Conservation (phyloP, 2,329 filamentous ascomycete genomes). For the Fusarium torreyae region DNA sequence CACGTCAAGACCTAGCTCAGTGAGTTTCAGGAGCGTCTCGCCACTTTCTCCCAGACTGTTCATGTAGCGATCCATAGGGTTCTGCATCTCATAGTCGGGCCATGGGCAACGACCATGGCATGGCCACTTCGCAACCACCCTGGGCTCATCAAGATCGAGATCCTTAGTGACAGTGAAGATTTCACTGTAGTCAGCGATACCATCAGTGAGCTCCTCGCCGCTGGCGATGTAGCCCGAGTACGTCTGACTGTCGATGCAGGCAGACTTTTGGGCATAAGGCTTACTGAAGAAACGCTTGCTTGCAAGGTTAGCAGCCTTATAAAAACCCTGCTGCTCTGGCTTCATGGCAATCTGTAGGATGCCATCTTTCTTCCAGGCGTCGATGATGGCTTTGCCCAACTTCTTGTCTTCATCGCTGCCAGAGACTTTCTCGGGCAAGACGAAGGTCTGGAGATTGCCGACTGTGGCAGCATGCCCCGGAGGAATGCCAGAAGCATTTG, state of each 20-base stretch:
- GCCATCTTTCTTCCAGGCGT: slow-evolving; percentile 61
- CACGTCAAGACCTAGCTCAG: slow-evolving; percentile 61
- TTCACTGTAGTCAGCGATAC: slow-evolving; percentile 66
- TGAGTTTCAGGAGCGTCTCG: slow-evolving; percentile 62
- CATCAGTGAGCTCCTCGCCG: slow-evolving; percentile 64
- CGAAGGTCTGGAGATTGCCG: slow-evolving; percentile 58
- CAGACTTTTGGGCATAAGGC: slow-evolving; percentile 56
- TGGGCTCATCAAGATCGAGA: slow-evolving; percentile 55
- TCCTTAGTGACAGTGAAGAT: slow-evolving; percentile 69
- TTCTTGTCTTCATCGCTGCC: slow-evolving; percentile 53
- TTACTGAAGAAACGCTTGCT: slow-evolving; percentile 59
- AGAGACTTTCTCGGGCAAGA: slow-evolving; percentile 57
- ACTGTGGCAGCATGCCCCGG: slow-evolving; percentile 48
- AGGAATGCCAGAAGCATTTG: slow-evolving; percentile 42
- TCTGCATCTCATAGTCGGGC: slow-evolving; percentile 60
- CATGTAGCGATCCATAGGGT: slow-evolving; percentile 59
- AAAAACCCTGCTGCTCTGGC: slow-evolving; percentile 54
- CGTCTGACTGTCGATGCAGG: slow-evolving; percentile 61
- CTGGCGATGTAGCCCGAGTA: slow-evolving; percentile 66
- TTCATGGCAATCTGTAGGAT: slow-evolving; percentile 63
- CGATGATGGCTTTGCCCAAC: slow-evolving; percentile 59
- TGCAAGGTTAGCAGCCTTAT: slow-evolving; percentile 55
- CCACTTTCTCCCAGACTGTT: slow-evolving; percentile 58
- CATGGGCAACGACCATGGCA: slow-evolving; percentile 66
- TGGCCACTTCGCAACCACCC: slow-evolving; percentile 61